Base-by-base conservation (phyloP, 305 asterid genomes). In the Fraxinus dipetala region DNA sequence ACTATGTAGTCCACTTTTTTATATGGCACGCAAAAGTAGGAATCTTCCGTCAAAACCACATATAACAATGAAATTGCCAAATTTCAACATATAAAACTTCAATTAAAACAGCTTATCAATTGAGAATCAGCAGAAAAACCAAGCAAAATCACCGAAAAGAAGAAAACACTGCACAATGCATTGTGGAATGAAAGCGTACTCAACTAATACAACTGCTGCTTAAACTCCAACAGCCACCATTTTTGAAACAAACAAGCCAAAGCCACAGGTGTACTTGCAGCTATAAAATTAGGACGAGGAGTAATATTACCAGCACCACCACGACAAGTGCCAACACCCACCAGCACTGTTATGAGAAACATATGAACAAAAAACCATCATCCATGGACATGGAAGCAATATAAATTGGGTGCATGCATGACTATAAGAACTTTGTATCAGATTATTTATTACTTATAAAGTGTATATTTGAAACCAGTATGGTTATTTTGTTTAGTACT, bases 311-410 rank as follows among this genome's bases (percentile, higher is more conserved):
- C 81, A 82, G 72, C 81, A 75, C 80, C 32, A 81, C 75, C 76
- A 81, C 80, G 10, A 75, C 31, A n/a, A 81, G 34, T 63, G 84
- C 84, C 76, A 81, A 75, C 80, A 82, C 78, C 81, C 81, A 82
- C 84, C 84, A 82, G 34, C 84, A 82, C 84, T 82, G 84, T 82
- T 20, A 72, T 30, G 38, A 69, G 38, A 30, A 30, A 31, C 36
- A 69, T 28, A 14, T 0, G 22, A 30, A 69, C 75, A 67, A 67
- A 34, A 69, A 69, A 32, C 11, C 36, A 30, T 67, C 11, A 13
- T 61, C 20, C n/a, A 28, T 67, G 36, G 74, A 67, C n/a, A 28
- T 67, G 36, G 74, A 67, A 28, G n/a, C 18, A 67, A 67, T 28
- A 28, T 7, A 28, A 67, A 28, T 28, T 67, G 18, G 34, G 38